Conservation (phyloP, 768 basidiomycete genomes). For the Pleurotus tuber-regium region DNA sequence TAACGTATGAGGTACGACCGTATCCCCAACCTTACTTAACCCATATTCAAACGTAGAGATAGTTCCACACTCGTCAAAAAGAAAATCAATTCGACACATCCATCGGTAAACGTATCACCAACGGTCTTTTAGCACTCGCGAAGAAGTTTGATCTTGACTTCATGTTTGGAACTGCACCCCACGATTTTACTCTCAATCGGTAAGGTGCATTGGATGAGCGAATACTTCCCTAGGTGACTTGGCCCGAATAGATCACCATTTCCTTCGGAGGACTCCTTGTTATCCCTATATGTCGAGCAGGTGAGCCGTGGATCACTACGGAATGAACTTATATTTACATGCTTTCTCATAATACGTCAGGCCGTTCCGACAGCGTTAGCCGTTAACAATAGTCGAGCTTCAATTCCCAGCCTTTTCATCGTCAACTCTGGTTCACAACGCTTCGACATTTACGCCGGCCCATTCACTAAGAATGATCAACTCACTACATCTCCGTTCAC, state of each 20-base stretch:
- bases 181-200: conserved; percentile 68
- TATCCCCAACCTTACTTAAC: background rate
- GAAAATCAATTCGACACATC: conserved; percentile 60
- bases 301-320: too few relatives aligned
- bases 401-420: conserved; percentile 62
- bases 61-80: conserved; percentile 63
- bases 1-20: conserved; percentile 62
- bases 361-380: conserved; percentile 55
- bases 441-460: conserved; percentile 64
- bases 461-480: conserved; percentile 81
- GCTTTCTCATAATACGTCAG: conserved; percentile 20
- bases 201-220: conserved; percentile 33
- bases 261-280: conserved; percentile 56
- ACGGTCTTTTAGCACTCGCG: conserved; percentile 51
- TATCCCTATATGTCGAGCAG: conserved; percentile 56
- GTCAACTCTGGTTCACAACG: conserved; percentile 62
- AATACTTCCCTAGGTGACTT: background rate
- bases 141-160: conserved; percentile 59
- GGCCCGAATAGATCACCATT: conserved; percentile 47
- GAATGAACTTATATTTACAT: conserved; percentile 12
- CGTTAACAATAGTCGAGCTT: conserved; percentile 61
- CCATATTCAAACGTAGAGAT: conserved; percentile 4
- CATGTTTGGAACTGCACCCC: conserved; percentile 70
- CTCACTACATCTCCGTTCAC: conserved; percentile 71
- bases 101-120: conserved; percentile 50